Conservation (phyloP, 2,329 filamentous ascomycete species). For the Aspergillus amoenus region DNA sequence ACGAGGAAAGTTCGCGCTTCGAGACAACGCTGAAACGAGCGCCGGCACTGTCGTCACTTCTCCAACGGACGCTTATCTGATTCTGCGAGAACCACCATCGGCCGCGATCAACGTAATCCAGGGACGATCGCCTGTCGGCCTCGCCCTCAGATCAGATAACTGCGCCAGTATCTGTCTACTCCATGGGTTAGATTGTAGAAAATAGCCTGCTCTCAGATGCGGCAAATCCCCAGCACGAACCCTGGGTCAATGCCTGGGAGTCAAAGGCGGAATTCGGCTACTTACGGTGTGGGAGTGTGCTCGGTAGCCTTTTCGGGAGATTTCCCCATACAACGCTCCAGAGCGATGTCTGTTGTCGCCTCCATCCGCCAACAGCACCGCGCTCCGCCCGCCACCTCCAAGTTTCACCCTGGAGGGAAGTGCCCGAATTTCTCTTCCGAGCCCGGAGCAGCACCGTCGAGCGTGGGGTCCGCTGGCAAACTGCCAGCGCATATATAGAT, state of each 20-base stretch:
- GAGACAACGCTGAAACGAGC: not conserved
- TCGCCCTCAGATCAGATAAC: no score
- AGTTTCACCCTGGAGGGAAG: conserved; percentile 9
- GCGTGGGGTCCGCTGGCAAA: conserved; percentile 10
- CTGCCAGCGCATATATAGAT: conserved; percentile 12
- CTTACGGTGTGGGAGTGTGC: not conserved
- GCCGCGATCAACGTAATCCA: not conserved
- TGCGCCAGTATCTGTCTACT: no score
- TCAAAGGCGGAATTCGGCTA: conserved; percentile 28
- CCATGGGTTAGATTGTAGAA: no score
- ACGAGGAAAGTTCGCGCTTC: not conserved
- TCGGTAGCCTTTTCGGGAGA: conserved; percentile 27
- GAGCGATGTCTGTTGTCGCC: conserved; percentile 2
- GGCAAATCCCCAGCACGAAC: not conserved
- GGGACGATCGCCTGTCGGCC: no score
- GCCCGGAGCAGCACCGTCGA: conserved; percentile 15
- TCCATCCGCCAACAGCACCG: conserved; percentile 11
- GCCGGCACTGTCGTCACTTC: no score
- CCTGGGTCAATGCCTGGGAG: not conserved
- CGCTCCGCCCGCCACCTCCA: conserved; percentile 12
- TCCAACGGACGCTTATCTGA: no score
- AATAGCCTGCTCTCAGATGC: not conserved
- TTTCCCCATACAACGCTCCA: conserved; percentile 18
- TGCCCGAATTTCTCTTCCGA: conserved; percentile 22
- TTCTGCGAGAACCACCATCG: not conserved